Conservation (phyloP, 2,329 filamentous ascomycete genomes). For the Aureobasidium sp. region DNA sequence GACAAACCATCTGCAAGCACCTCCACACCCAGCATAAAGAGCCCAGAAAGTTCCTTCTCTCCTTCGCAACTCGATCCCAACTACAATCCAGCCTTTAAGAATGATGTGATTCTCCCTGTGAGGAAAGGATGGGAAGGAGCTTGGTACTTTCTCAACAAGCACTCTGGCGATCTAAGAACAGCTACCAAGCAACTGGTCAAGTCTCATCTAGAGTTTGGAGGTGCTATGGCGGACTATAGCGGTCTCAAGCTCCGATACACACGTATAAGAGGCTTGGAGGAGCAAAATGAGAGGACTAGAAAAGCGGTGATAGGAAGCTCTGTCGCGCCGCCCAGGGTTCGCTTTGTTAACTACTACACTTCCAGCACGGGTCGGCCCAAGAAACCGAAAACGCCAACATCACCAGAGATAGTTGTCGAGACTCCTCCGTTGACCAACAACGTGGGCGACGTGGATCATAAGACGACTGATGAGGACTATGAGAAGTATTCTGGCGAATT, state of each 20-base stretch:
- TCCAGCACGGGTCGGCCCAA: slow-evolving; percentile 68
- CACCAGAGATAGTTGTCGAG: not conserved
- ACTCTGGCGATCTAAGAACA: slow-evolving; percentile 62
- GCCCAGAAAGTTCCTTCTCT: slow-evolving; percentile 28
- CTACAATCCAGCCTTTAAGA: slow-evolving; percentile 69
- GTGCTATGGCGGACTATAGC: slow-evolving; percentile 69
- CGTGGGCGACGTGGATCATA: not conserved
- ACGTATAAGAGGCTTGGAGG: slow-evolving; percentile 63
- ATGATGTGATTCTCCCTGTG: slow-evolving; percentile 64
- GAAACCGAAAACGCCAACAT: slow-evolving; percentile 41
- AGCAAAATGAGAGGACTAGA: slow-evolving; percentile 49
- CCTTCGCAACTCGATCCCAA: slow-evolving; percentile 47
- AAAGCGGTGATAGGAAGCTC: slow-evolving; percentile 27
- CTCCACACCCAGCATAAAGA: not conserved
- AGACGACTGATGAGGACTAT: slow-evolving; percentile 13
- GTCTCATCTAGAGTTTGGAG: slow-evolving; percentile 77
- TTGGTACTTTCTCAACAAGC: slow-evolving; percentile 74
- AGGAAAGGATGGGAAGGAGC: slow-evolving; percentile 61
- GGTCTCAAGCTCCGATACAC: slow-evolving; percentile 65
- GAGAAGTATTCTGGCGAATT: not conserved
- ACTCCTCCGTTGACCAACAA: not conserved
- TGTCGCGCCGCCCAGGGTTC: slow-evolving; percentile 46
- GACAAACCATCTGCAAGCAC: not conserved
- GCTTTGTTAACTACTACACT: slow-evolving; percentile 88
- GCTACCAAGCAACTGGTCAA: slow-evolving; percentile 68